phyloP scores from a whole-genome alignment of 495 filamentous ascomycete genomes.

The Penicillium coffeae region DNA sequence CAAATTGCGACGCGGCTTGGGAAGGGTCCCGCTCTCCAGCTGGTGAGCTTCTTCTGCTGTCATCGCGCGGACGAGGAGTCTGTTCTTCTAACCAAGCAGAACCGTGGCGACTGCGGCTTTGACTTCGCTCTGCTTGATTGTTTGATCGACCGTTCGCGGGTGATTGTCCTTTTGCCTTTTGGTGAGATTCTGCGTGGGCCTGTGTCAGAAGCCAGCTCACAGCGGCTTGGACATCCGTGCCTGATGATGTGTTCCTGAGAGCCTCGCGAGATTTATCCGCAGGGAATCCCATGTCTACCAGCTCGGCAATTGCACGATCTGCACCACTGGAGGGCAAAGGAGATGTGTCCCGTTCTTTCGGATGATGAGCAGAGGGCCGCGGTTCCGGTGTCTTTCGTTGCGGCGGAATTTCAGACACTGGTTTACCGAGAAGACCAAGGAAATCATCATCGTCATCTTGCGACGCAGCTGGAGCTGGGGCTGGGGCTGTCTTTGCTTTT shows the following conservation, averaged over 20 bases:
- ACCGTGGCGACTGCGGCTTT: constrained; percentile 34
- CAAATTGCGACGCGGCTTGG: constrained; percentile 75
- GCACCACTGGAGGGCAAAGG: constrained; percentile 53
- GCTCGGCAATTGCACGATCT: constrained; percentile 79
- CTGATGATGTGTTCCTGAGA: constrained; percentile 71
- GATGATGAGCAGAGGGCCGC: constrained; percentile 44
- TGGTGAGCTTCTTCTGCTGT: constrained; percentile 55
- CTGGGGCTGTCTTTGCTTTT: constrained; percentile 41
- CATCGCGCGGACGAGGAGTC: constrained; percentile 36
- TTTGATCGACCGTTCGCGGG: constrained; percentile 24
- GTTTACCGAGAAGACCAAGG: constrained; percentile 78
- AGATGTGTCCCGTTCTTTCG: constrained; percentile 33
- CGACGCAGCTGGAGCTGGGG: constrained; percentile 32
- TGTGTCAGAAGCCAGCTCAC: constrained; percentile 88
- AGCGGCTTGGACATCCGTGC: constrained; percentile 79
- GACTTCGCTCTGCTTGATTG: constrained; percentile 34
- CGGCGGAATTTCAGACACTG: constrained; percentile 71
- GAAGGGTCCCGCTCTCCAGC: constrained; percentile 70
- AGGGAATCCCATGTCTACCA: constrained; percentile 94
- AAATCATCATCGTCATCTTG: constrained; percentile 72
- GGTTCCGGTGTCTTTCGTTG: constrained; percentile 32
- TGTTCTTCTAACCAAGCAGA: constrained; percentile 39
- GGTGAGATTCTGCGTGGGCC: constrained; percentile 71
- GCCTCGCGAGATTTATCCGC: constrained; percentile 74
- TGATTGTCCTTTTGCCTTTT: constrained; percentile 48